Evolutionary conservation across 148 eudicot species (phyloP).

Genomic region (Camellia lanceoleosa): DNA sequence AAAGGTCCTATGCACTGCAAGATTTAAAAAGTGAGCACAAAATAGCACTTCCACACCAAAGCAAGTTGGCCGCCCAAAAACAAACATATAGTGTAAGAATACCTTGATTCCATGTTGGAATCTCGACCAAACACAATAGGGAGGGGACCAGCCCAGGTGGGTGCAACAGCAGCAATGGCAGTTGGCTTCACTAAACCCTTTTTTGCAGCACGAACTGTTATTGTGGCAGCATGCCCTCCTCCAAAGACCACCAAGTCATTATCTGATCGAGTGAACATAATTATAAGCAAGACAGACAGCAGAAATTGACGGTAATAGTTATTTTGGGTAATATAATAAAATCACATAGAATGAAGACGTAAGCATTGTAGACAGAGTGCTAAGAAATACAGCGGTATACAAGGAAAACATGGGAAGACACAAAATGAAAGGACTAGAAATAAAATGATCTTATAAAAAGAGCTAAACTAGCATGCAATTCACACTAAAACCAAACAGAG

Average conservation of each 20-base stretch:
- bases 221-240: slow-evolving; percentile 96
- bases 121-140: slow-evolving; percentile 95
- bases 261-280: slow-evolving; percentile 32
- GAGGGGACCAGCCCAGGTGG: slow-evolving; percentile 98
- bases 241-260: slow-evolving; percentile 74
- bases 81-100: background rate
- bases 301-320: background rate
- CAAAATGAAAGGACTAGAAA: background rate
- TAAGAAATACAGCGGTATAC: background rate
- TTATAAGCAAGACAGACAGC: slow-evolving; percentile 3
- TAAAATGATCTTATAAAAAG: background rate
- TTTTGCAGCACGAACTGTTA: slow-evolving; percentile 71
- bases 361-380: background rate
- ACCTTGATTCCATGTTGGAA: slow-evolving; percentile 86
- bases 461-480: background rate
- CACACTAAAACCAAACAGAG: background rate
- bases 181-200: slow-evolving; percentile 81
- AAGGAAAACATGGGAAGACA: background rate
- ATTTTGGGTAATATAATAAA: background rate
- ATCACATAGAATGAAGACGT: background rate
- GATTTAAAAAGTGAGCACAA: background rate
- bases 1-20: background rate
- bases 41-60: background rate
- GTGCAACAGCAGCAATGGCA: slow-evolving; percentile 92
- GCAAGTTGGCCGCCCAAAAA: background rate